Base-by-base conservation (phyloP, 2,329 filamentous ascomycete species). In the Phaeomoniella chlamydospora region DNA sequence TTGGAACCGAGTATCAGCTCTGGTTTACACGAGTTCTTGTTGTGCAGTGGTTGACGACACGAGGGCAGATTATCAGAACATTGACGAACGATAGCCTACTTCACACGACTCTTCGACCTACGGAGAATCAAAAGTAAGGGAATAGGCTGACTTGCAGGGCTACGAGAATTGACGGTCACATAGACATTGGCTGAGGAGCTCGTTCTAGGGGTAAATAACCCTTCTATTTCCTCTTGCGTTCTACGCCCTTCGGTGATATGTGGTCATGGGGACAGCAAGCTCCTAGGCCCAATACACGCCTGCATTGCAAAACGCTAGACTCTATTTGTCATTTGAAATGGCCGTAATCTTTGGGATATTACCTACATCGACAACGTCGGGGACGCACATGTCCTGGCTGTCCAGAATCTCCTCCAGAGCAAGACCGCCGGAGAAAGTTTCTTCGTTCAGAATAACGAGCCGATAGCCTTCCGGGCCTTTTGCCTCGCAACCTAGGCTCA, bases 11-110 rank as follows among this genome's bases (percentile, higher is more conserved):
- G 68, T 63, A 29, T 58, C 55, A 35, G 63, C 57, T 1, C 62
- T 76, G 31, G 58, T 76, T 33, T 73, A 69, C 45, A 75, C 71
- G 18, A 71, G 67, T 46, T 67, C 58, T 45, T 67, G 67, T 39
- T 70, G 69, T 18, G 67, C 67, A 5, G 51, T 73, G 22, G 59
- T 64, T 3, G 70, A 75, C 49, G 64, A 74, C 37, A 50, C 57
- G 47, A 47, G 42, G 19, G 40, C 46, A 18, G 39, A 50, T 10
- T 56, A 57, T 41, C 45, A 44, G 4, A 59, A 61, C 36, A 56
- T 61, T 39, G 51, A 58, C 31, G 57, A 61, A 44, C 38, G 40
- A 29, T 61, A 58, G 57, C 58, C 55, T 11, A 54, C 50, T 6
- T 50, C 56, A n/a, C 39, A 39, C 19, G 48, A 39, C 29, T 61